Base-by-base conservation (phyloP, 2,329 filamentous ascomycete species). In the Pseudopithomyces maydicus region DNA sequence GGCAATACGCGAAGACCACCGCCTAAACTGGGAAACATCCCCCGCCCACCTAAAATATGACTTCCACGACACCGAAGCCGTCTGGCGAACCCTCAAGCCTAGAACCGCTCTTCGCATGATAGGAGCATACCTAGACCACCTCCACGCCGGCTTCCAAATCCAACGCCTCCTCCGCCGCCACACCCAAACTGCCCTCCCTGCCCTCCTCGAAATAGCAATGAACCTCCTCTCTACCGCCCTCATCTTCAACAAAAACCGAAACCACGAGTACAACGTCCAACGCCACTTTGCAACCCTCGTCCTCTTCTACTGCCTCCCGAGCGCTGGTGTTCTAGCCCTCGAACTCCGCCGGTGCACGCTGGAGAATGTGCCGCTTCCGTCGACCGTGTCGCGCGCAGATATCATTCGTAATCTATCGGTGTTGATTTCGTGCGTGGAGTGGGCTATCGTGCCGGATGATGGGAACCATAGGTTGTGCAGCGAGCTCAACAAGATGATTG, bases 401-500 rank as follows among this genome's bases (percentile, higher is more conserved):
- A 55, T 74, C 2, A 75, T 75, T 23, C 70, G 73, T 5, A 74
- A 74, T 32, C 63, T 75, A 14, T 74, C 73, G 1, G 71, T 75
- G 2, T 53, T 75, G 8, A 74, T 72, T 4, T 73, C 71, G 1
- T 73, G 69, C 39, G 57, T 75, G 5, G 73, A 75, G 26, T 74
- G 71, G 70, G 65, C 72, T 1, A 65, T 74, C 7, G 56, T 73
- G 7, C 72, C 72, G 2, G 68, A 69, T 17, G 72, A 74, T 44
- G 73, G 72, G 4, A 74, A 75, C 45, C 69, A 74, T 57, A 70
- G 66, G 50, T 67, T 75, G 15, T 75, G 73, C 54, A 67, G 56
- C 39, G 73, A 75, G 55, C 62, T 74, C 8, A 75, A 74, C 55
- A 74, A 75, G 49, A 74, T 74, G 71, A 64, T 74, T 5, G 66